A percentile compares a stretch with the other conserved stretches of the same genome.
Conservation (phyloP, 192 early-diverging fungal genomes). For the Pilaira anomala region DNA sequence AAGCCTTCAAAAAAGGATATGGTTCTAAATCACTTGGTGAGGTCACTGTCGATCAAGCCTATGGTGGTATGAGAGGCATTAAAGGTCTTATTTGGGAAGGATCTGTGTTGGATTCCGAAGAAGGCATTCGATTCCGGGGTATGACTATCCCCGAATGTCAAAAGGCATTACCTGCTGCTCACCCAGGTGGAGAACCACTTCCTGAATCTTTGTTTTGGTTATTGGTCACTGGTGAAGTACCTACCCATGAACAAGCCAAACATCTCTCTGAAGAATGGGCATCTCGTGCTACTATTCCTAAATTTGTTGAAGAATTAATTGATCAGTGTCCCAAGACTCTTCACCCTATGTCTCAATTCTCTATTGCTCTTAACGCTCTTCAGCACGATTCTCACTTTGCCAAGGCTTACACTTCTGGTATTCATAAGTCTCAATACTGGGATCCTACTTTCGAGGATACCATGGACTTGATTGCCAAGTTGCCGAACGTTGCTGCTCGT, state of each 20-base stretch:
- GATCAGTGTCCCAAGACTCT: constrained; percentile 98
- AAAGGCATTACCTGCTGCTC: constrained; percentile 81
- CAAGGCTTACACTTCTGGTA: constrained; percentile 92
- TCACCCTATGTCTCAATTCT: constrained; percentile 99
- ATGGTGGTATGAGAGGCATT: constrained; percentile 99
- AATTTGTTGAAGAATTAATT: constrained; percentile 94
- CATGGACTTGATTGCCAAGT: constrained; percentile 97
- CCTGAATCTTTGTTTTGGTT: constrained; percentile 99
- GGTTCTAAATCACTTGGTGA: constrained; percentile 88
- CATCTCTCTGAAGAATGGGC: constrained; percentile 94
- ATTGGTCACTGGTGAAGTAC: constrained; percentile 95
- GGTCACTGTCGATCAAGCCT: constrained; percentile 95
- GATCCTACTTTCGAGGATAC: constrained; percentile 94
- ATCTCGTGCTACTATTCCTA: constrained; percentile 85
- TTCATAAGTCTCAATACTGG: constrained; percentile 96
- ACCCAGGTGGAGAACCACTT: constrained; percentile 85
- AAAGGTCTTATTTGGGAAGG: constrained; percentile 99
- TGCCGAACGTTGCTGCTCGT: constrained; percentile 92
- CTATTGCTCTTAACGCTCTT: constrained; percentile 93
- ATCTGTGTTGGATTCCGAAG: constrained; percentile 94
- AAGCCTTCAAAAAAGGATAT: constrained; percentile 87
- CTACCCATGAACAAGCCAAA: constrained; percentile 88
- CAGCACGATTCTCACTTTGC: constrained; percentile 95
- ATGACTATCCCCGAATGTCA: constrained; percentile 96
- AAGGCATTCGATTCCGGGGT: constrained; percentile 98